Evolutionary conservation across 805 yeast species (phyloP).

Genomic region (Kuraishia ogatae): DNA sequence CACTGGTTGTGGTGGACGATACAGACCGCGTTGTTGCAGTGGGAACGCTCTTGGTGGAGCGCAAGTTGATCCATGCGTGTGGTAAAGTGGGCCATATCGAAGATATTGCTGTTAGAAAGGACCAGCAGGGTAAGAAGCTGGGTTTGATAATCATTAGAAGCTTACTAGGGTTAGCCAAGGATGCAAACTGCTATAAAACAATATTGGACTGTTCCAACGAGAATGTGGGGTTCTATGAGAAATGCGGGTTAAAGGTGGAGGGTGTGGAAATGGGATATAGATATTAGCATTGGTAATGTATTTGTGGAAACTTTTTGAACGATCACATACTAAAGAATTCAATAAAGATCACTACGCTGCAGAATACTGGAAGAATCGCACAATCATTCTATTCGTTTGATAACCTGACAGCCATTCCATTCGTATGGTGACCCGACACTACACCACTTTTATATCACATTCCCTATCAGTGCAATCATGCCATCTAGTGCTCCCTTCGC

Average conservation of each 20-base stretch:
- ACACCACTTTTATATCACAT: not conserved
- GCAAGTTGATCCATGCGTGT: constrained; percentile 74
- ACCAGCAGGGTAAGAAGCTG: constrained; percentile 76
- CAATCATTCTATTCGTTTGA: too few relatives aligned
- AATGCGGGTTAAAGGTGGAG: constrained; percentile 65
- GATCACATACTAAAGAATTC: too few relatives aligned
- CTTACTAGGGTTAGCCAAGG: constrained; percentile 50
- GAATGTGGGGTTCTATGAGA: constrained; percentile 79
- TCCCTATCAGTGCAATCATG: constrained; percentile 3
- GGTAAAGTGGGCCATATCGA: constrained; percentile 91
- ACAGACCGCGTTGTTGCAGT: constrained; percentile 62
- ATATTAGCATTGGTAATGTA: constrained; percentile 13
- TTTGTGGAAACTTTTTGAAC: too few relatives aligned
- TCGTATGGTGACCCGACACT: not conserved
- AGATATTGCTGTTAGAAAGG: constrained; percentile 72
- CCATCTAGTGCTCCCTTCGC: constrained; percentile 3
- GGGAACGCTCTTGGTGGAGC: constrained; percentile 75
- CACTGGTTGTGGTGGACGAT: constrained; percentile 54
- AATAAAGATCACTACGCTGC: too few relatives aligned
- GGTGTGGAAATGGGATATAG: constrained; percentile 66
- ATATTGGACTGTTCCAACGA: constrained; percentile 83
- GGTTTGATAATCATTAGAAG: constrained; percentile 62
- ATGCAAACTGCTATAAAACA: constrained; percentile 73
- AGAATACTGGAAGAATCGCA: too few relatives aligned
- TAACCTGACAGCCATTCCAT: too few relatives aligned